Conservation (phyloP, 2,329 filamentous ascomycete genomes). For the Alternaria sp. region DNA sequence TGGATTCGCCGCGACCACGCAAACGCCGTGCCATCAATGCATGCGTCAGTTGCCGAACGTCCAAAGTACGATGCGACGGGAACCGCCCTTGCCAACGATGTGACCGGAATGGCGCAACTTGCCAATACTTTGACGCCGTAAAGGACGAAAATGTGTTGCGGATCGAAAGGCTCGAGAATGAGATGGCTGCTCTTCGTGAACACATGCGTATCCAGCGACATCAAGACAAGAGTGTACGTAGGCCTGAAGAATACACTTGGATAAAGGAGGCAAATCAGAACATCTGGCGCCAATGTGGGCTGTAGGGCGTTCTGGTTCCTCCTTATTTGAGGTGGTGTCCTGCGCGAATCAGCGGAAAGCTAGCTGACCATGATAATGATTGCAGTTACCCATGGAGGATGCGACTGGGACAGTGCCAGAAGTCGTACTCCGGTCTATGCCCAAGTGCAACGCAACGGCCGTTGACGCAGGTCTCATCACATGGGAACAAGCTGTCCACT, state of each 20-base stretch:
- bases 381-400: slow-evolving; percentile 4
- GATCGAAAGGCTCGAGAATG: slow-evolving; percentile 37
- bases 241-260: not conserved
- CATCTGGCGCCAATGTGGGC: not conserved
- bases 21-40: slow-evolving; percentile 46
- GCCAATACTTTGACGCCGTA: slow-evolving; percentile 34
- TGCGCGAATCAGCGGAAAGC: not conserved
- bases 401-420: not conserved
- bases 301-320: not conserved
- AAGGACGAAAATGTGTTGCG: slow-evolving; percentile 33
- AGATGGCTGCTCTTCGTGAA: slow-evolving; percentile 25
- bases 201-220: slow-evolving; percentile 12
- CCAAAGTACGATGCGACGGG: slow-evolving; percentile 45
- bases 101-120: slow-evolving; percentile 28
- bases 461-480: slow-evolving; percentile 34
- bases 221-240: slow-evolving; percentile 4
- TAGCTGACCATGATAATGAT: not conserved
- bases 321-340: not conserved
- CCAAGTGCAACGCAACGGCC: slow-evolving; percentile 10
- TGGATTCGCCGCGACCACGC: slow-evolving; percentile 29
- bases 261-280: not conserved
- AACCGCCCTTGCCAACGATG: slow-evolving; percentile 41
- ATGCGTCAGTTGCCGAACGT: slow-evolving; percentile 37
- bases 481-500: slow-evolving; percentile 32
- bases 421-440: not conserved